Evolutionary conservation across 2,329 filamentous ascomycete species (phyloP), one percentile per base, ranked within the genome.

Genomic region (Diaporthe citrichinensis): DNA sequence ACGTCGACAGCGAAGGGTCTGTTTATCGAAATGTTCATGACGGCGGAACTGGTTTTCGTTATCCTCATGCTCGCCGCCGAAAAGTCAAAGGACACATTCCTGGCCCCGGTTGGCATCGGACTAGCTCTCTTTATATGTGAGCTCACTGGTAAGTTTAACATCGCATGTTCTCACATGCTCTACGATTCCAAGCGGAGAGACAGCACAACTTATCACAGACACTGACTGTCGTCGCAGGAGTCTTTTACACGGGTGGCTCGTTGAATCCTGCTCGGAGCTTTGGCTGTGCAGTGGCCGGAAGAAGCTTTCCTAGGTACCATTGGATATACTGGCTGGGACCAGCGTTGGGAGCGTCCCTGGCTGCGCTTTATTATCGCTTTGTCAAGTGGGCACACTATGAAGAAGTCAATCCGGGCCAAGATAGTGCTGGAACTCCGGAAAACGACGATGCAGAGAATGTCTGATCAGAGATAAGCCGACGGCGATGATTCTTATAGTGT

Each of bases 321-420:
- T 65, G 59, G 59, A 65, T 65, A 65, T 65, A 65, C 25, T 65
- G 59, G 59, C n/a, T 65, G 5, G 59, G 59, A 15, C 59, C 59
- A 7, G 59, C 20, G 23, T 31, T 46, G 59, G 59, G 59, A 17
- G 59, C 59, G 17, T 17, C 25, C 25, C 20, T 65, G 25, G 59
- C 59, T 2, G 59, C 59, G 31, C 15, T 65, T 2, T 65, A 65
- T 31, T 65, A 65, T 31, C 59, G 59, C 25, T 65, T 65, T 28
- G 59, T 46, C 39, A 65, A 65, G 23, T 46, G 59, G 59, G 59
- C 59, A 28, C 59, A 65, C 25, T 65, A 65, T 17, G 59, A 65
- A 46, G 39, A 65, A 65, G 59, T 65, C 4, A 65, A 65, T 14
- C 59, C 59, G 8, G 59, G 59, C 25, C 59, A 65, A 14, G 59